phyloP scores from a whole-genome alignment of 2,329 filamentous ascomycete genomes.

The Neonectria punicea region DNA sequence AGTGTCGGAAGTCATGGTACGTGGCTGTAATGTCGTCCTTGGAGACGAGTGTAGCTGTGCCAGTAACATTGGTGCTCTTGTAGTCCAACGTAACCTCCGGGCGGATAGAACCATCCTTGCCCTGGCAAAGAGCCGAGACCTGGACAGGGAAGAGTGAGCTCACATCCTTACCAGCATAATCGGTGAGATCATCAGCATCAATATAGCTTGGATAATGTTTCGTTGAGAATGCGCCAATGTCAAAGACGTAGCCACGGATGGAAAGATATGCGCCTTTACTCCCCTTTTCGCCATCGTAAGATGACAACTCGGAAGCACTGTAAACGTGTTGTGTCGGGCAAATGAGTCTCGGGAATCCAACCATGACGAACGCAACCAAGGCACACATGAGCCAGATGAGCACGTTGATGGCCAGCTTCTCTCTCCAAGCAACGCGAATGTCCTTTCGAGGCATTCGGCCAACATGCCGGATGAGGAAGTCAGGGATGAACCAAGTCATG shows the following conservation, averaged over 20 bases:
- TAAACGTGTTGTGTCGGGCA: conserved; percentile 93
- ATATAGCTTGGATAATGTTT: conserved; percentile 75
- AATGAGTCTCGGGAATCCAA: conserved; percentile 86
- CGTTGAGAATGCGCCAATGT: conserved; percentile 78
- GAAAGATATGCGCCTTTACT: conserved; percentile 73
- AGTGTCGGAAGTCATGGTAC: conserved; percentile 94
- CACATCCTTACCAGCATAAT: conserved; percentile 90
- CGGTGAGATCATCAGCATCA: conserved; percentile 69
- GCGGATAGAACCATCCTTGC: conserved; percentile 72
- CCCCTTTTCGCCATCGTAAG: conserved; percentile 77
- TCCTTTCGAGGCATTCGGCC: conserved; percentile 93
- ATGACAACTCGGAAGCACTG: conserved; percentile 78
- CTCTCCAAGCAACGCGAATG: conserved; percentile 91
- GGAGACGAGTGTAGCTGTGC: conserved; percentile 72
- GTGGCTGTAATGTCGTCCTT: conserved; percentile 75
- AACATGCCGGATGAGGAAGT: conserved; percentile 79
- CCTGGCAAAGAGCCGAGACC: conserved; percentile 90
- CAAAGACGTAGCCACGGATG: conserved; percentile 90
- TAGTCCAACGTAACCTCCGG: conserved; percentile 87
- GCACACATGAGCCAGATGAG: conserved; percentile 91
- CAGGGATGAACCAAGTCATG: conserved; percentile 88
- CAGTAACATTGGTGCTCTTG: conserved; percentile 78
- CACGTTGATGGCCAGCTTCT: conserved; percentile 98
- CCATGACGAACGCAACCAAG: conserved; percentile 86
- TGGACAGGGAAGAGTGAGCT: conserved; percentile 92